Evolutionary conservation across 768 basidiomycete genomes (phyloP).

Genomic region (Trametes sanguinea): DNA sequence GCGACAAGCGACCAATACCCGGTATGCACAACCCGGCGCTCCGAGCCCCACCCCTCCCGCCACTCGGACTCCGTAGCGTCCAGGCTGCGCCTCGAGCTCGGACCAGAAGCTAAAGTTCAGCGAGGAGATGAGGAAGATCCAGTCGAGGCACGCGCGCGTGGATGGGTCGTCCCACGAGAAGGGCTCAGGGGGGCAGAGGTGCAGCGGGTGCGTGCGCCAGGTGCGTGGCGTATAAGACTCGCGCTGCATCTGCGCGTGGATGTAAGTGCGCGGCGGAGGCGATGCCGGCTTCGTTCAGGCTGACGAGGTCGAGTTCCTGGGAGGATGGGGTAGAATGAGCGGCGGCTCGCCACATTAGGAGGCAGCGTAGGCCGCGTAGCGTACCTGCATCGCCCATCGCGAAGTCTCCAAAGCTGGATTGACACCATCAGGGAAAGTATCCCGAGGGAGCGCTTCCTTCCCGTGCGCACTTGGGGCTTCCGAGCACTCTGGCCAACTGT

Average conservation of each 20-base stretch:
- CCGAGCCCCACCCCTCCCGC: slow-evolving; percentile 65
- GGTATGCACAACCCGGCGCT: slow-evolving; percentile 57
- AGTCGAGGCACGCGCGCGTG: slow-evolving; percentile 65
- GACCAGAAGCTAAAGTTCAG: slow-evolving; percentile 94
- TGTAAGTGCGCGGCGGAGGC: slow-evolving; percentile 66
- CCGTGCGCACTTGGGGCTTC: background rate
- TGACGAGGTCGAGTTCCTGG: slow-evolving; percentile 64
- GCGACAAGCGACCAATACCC: slow-evolving; percentile 91
- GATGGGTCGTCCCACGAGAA: slow-evolving; percentile 50
- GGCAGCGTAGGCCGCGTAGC: slow-evolving; percentile 10
- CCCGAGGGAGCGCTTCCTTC: background rate
- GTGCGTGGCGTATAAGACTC: slow-evolving; percentile 78
- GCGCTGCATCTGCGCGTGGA: slow-evolving; percentile 53
- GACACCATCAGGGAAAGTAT: background rate
- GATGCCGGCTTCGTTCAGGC: slow-evolving; percentile 61
- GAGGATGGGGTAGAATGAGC: too few relatives aligned
- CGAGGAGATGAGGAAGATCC: slow-evolving; percentile 87
- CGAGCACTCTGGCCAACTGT: background rate
- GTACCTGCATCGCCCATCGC: slow-evolving; percentile 58
- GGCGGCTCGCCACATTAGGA: too few relatives aligned
- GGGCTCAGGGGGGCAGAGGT: slow-evolving; percentile 70
- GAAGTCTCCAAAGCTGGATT: slow-evolving; percentile 67
- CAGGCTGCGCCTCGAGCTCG: slow-evolving; percentile 54
- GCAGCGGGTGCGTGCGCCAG: slow-evolving; percentile 78
- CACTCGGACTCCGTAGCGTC: slow-evolving; percentile 78